phyloP scores from a whole-genome alignment of 2,329 filamentous ascomycete genomes.

The Stachybotrys echinatus region DNA sequence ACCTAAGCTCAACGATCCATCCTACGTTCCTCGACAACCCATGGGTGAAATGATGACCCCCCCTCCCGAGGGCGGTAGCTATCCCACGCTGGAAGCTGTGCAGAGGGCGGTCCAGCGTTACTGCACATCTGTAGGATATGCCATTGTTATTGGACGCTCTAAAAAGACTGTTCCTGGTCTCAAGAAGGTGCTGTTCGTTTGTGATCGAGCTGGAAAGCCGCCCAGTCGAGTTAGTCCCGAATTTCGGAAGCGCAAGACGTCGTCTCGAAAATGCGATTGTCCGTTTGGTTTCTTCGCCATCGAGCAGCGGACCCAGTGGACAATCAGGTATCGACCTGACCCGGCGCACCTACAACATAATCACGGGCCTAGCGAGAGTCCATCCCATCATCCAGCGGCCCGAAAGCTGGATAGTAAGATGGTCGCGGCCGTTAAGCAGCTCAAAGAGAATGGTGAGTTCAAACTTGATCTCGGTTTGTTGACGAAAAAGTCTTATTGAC shows the following conservation, averaged over 20 bases:
- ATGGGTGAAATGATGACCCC: conserved; percentile 58
- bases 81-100: conserved; percentile 58
- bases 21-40: conserved; percentile 47
- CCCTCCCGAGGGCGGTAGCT: conserved; percentile 59
- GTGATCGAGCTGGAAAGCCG: conserved; percentile 59
- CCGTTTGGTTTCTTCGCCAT: conserved; percentile 67
- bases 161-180: conserved; percentile 63
- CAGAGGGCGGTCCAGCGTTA: conserved; percentile 61
- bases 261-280: conserved; percentile 64
- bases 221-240: conserved; percentile 58
- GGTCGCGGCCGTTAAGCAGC: conserved; percentile 60
- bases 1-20: conserved; percentile 41
- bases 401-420: conserved; percentile 63
- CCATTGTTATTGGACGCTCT: conserved; percentile 62
- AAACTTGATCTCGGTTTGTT: background rate
- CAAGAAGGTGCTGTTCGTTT: conserved; percentile 64
- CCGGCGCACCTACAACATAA: conserved; percentile 55
- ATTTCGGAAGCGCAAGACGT: conserved; percentile 59
- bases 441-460: conserved; percentile 59
- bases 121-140: conserved; percentile 62
- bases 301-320: conserved; percentile 63
- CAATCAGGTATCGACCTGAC: conserved; percentile 59
- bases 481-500: background rate
- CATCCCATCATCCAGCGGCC: conserved; percentile 60
- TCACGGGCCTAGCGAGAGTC: conserved; percentile 61